A percentile compares a stretch with the other conserved stretches of the same genome.
Evolutionary conservation across 176 grass and related monocot genomes (phyloP).

Genomic region (Pontederia crassipes): DNA sequence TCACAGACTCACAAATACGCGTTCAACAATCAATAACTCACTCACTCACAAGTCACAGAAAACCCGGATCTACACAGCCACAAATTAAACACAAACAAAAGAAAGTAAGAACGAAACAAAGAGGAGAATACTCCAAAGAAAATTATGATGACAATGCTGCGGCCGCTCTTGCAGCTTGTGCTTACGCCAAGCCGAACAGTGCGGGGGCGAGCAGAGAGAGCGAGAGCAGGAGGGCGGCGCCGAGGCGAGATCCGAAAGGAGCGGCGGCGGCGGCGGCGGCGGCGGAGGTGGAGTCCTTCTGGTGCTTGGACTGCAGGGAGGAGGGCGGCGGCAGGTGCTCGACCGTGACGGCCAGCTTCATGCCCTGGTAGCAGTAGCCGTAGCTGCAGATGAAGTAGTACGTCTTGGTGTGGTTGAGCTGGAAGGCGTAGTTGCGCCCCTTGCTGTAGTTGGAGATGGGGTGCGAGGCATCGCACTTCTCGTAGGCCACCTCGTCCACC

Average conservation of each 20-base stretch:
- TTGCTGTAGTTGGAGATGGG: constrained; percentile 99
- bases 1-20: too few relatives aligned
- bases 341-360: constrained; percentile 65
- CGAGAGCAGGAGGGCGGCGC: constrained; percentile 22
- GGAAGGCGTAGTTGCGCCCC: constrained; percentile 76
- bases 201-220: constrained; percentile 14
- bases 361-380: constrained; percentile 84
- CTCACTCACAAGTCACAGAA: too few relatives aligned
- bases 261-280: background rate
- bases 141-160: too few relatives aligned
- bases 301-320: constrained; percentile 19
- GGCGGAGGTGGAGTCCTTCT: constrained; percentile 11
- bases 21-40: too few relatives aligned
- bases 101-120: too few relatives aligned
- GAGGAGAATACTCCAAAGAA: too few relatives aligned
- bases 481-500: constrained; percentile 80
- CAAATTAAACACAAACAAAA: too few relatives aligned
- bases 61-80: too few relatives aligned
- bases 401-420: constrained; percentile 85
- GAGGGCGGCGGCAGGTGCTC: constrained; percentile 58
- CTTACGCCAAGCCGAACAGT: background rate
- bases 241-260: constrained; percentile 7
- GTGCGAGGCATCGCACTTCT: constrained; percentile 68
- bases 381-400: constrained; percentile 99
- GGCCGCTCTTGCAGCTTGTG: too few relatives aligned